Evolutionary conservation across 177 flowering plant species (phyloP).

Genomic region (Telopea speciosissima): DNA sequence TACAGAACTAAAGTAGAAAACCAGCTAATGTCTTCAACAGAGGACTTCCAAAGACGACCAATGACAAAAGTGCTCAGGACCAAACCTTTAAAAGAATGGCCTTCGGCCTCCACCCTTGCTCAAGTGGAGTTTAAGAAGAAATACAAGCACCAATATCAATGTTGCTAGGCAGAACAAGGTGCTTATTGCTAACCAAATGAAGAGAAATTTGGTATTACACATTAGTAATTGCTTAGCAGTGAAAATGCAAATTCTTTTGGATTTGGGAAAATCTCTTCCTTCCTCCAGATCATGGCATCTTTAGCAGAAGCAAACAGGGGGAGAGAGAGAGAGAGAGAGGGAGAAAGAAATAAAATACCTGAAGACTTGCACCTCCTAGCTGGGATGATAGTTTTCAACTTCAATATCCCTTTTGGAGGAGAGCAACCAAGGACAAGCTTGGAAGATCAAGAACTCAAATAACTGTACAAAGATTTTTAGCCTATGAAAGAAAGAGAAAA

Average conservation of each 20-base stretch:
- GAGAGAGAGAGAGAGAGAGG: too few relatives aligned
- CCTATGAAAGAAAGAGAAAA: conserved; percentile 6
- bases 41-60: too few relatives aligned
- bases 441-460: not conserved
- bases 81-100: too few relatives aligned
- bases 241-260: conserved; percentile 3
- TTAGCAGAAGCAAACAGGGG: not conserved
- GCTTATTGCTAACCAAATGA: not conserved
- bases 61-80: too few relatives aligned
- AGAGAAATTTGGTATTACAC: not conserved
- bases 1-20: too few relatives aligned
- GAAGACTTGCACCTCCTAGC: not conserved
- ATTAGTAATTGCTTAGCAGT: not conserved
- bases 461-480: conserved; percentile 17
- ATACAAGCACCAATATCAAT: not conserved
- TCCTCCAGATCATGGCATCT: not conserved
- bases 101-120: too few relatives aligned
- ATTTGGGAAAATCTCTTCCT: not conserved
- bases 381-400: conserved; percentile 1
- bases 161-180: not conserved
- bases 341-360: not conserved
- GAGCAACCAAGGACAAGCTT: conserved; percentile 3
- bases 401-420: conserved; percentile 3
- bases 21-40: too few relatives aligned
- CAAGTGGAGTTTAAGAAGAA: not conserved